Evolutionary conservation across 106 monocot genomes (phyloP).

Genomic region (Platanthera zijinensis): DNA sequence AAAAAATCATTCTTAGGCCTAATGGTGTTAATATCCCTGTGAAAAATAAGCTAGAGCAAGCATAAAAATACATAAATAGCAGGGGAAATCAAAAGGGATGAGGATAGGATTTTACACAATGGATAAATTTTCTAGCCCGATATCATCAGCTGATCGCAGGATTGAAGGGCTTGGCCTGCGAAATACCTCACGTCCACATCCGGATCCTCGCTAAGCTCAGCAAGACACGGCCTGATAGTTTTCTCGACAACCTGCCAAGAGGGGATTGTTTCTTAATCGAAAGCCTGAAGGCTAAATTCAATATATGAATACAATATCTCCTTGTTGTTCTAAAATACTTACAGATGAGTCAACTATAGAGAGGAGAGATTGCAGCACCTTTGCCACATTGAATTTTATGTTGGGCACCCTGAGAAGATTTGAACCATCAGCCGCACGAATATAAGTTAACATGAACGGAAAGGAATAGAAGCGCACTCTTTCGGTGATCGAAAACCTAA

Average conservation of each 20-base stretch:
- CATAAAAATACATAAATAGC: not conserved
- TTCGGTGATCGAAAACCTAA: not conserved
- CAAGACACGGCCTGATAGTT: constrained; percentile 61
- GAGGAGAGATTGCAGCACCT: constrained; percentile 70
- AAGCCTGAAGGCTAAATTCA: not conserved
- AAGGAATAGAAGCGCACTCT: not conserved
- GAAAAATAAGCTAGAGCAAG: not conserved
- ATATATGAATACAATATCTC: not conserved
- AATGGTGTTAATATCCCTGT: not conserved
- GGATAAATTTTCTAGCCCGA: constrained; percentile 11
- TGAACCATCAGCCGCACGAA: not conserved
- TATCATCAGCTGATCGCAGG: constrained; percentile 68
- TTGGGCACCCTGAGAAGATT: constrained; percentile 66
- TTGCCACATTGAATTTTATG: constrained; percentile 92
- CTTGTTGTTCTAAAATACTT: constrained; percentile 16
- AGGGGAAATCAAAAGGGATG: not conserved
- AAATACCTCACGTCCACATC: constrained; percentile 91
- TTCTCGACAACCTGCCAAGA: constrained; percentile 56
- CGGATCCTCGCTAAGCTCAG: constrained; percentile 78
- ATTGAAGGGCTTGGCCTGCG: constrained; percentile 58
- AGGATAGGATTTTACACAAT: not conserved
- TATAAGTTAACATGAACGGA: not conserved
- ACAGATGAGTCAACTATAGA: constrained; percentile 66
- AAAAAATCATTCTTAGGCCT: not conserved
- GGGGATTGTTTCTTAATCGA: too few relatives aligned